A percentile compares a stretch with the other conserved stretches of the same genome.
Conservation (phyloP, 805 yeast genomes). For the Saturnispora zaruensis region DNA sequence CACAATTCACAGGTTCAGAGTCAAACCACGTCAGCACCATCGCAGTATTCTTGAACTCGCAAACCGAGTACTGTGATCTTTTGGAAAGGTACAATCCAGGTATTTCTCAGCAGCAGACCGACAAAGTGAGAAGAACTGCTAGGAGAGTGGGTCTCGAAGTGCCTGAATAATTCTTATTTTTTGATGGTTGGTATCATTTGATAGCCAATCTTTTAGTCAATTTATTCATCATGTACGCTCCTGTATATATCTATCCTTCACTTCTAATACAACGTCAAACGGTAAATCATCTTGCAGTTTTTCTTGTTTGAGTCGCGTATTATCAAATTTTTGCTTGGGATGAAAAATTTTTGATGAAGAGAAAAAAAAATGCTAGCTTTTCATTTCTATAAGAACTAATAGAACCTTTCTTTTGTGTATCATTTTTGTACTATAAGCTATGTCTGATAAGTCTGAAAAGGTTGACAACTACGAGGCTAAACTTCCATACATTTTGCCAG, state of each 20-base stretch:
- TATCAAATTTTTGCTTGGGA: not conserved
- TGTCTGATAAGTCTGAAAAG: constrained; percentile 12
- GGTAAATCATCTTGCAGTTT: not conserved
- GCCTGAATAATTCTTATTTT: constrained; percentile 33
- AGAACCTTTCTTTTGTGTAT: not conserved
- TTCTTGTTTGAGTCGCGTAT: not conserved
- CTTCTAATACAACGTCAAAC: not conserved
- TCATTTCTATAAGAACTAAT: not conserved
- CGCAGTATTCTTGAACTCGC: constrained; percentile 55
- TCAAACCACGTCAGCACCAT: constrained; percentile 48
- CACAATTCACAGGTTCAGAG: constrained; percentile 16
- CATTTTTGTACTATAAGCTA: not conserved
- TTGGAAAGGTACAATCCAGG: constrained; percentile 86
- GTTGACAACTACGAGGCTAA: constrained; percentile 73
- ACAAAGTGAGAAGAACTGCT: constrained; percentile 74
- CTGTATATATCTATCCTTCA: not conserved
- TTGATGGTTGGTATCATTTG: constrained; percentile 2
- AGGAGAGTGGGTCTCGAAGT: constrained; percentile 77
- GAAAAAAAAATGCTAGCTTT: not conserved
- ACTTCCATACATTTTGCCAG: constrained; percentile 81
- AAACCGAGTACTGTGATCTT: constrained; percentile 68
- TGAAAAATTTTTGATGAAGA: not conserved
- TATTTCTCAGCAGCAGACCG: constrained; percentile 64
- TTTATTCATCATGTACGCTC: not conserved
- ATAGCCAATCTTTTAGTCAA: not conserved